Evolutionary conservation across 2,329 filamentous ascomycete species (phyloP).

Genomic region (Diaporthe citri): DNA sequence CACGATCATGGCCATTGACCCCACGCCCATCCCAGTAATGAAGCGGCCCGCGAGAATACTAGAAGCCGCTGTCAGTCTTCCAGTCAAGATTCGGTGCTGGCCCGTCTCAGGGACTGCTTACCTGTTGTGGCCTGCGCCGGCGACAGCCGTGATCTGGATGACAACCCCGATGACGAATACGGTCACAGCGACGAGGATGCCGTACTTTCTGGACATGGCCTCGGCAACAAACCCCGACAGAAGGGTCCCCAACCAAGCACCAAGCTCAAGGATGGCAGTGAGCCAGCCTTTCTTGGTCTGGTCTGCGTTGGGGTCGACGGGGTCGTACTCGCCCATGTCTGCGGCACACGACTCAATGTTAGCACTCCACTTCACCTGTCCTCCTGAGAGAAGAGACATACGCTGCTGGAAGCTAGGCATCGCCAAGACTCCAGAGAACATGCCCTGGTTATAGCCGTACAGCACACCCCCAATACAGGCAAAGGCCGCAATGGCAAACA

Average conservation of each 20-base stretch:
- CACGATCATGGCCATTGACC: constrained; percentile 74
- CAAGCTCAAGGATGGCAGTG: constrained; percentile 79
- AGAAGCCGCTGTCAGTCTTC: neutral
- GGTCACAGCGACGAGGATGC: constrained; percentile 73
- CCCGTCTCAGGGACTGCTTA: neutral
- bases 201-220: constrained; percentile 75
- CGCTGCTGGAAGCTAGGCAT: constrained; percentile 67
- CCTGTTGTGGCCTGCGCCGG: constrained; percentile 60
- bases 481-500: constrained; percentile 72
- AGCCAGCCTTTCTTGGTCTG: constrained; percentile 71
- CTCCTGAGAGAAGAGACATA: constrained; percentile 48
- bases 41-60: constrained; percentile 39
- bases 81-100: too few species aligned
- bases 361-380: neutral
- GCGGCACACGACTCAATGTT: neutral
- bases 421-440: constrained; percentile 77
- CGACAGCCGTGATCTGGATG: constrained; percentile 73
- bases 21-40: constrained; percentile 74
- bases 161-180: constrained; percentile 80
- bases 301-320: constrained; percentile 56
- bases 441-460: constrained; percentile 82
- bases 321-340: constrained; percentile 69
- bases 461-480: constrained; percentile 73
- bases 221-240: constrained; percentile 80
- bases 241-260: constrained; percentile 81